Evolutionary conservation across 345 rosid genomes (phyloP), one percentile per base, ranked within the genome.

Genomic region (Odontarrhena argentea): DNA sequence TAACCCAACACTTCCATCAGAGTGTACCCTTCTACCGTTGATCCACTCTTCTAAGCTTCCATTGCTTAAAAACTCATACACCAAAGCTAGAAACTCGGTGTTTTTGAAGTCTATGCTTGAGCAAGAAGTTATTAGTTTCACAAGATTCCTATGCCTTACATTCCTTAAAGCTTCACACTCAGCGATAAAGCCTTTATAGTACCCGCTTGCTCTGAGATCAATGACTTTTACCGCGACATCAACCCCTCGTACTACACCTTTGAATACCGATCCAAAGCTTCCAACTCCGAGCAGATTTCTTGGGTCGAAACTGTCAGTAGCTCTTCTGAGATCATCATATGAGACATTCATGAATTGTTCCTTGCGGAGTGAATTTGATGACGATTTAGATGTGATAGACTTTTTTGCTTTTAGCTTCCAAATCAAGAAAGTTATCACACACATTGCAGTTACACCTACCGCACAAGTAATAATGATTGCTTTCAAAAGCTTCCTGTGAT

Each of bases 11-110:
- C 44, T 50, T 40, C 83, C 83, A 47, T 78, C 50, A 58, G 59
- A 47, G 0, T 73, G 69, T 62, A 24, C 61, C 68, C 58, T 79
- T n/a, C 15, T 36, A 5, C 85, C 81, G 12, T 65, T 72, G 14
- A 81, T 72, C 85, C 89, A 81, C 6, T 83, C 81, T 34, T 74
- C 83, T 50, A 85, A 68, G 76, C 60, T 83, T 10, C 87, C 85
- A 5, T 81, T 83, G 24, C 51, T 30, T 2, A 83, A 68, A 28
- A 69, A 80, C 67, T 83, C 87, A 8, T 79, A 83, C 45, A 85
- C 83, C 45, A 85, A 69, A n/a, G 84, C 87, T 9, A 83, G 68
- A 73, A 85, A 83, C 53, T 85, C 80, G 3, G 11, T 57, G 53
- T 79, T 76, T 18, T 52, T 78, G 24, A 25, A 65, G 68, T 83